Evolutionary conservation across 73 alveolate genomes (phyloP).

Genomic region (Tetrahymena thermophila): DNA sequence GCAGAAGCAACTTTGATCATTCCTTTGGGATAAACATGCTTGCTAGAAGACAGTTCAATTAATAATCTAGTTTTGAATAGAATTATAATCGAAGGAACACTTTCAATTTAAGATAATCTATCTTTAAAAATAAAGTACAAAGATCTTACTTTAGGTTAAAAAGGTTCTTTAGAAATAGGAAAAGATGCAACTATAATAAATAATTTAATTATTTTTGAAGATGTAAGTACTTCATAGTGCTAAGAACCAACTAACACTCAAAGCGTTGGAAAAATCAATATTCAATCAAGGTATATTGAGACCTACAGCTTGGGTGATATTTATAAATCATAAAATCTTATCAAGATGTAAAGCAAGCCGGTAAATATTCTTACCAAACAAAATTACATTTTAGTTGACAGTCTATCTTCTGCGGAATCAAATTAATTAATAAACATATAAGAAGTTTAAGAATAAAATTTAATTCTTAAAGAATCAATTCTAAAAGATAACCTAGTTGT

Average conservation of each 20-base stretch:
- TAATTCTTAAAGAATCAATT: not conserved
- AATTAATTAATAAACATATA: not conserved
- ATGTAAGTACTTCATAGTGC: not conserved
- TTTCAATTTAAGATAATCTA: not conserved
- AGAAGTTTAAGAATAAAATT: not conserved
- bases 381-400: not conserved
- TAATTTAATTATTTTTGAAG: not conserved
- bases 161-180: not conserved
- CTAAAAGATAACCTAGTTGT: not conserved
- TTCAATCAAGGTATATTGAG: not conserved
- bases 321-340: not conserved
- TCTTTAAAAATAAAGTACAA: not conserved
- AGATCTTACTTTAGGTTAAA: not conserved
- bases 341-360: not conserved
- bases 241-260: not conserved
- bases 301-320: not conserved
- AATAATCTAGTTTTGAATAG: not conserved
- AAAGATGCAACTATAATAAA: not conserved
- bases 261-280: not conserved
- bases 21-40: not conserved
- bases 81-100: not conserved
- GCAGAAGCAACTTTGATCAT: not conserved
- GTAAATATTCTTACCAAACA: not conserved
- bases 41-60: not conserved
- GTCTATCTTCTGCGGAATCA: not conserved